phyloP scores from a whole-genome alignment of 2,329 filamentous ascomycete species.

The Diplodia scrobiculata region DNA sequence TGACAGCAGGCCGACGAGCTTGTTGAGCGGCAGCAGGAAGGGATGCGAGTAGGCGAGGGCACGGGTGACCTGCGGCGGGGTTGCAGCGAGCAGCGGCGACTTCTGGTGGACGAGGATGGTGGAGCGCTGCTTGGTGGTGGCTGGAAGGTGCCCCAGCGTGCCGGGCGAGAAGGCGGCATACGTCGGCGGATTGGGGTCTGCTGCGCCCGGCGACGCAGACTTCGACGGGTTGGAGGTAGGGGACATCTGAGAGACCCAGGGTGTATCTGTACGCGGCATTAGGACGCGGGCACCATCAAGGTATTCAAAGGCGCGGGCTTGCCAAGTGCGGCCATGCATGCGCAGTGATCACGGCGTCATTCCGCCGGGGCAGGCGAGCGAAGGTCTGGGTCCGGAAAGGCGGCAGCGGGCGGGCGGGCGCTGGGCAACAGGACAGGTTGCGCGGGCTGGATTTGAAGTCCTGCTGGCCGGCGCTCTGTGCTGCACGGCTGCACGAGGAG shows the following conservation, averaged over 20 bases:
- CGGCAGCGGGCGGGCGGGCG: conserved; percentile 9
- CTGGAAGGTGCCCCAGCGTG: conserved; percentile 68
- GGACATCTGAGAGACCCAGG: conserved; percentile 49
- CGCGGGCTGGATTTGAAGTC: conserved; percentile 8
- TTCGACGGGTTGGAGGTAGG: conserved; percentile 40
- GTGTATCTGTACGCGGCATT: conserved; percentile 39
- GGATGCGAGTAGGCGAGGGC: conserved; percentile 95
- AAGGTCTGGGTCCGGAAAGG: conserved; percentile 3
- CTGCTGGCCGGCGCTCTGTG: conserved; percentile 23
- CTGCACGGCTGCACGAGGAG: conserved; percentile 21
- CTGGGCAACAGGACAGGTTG: conserved; percentile 14
- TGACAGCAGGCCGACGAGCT: conserved; percentile 78
- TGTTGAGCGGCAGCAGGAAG: conserved; percentile 86
- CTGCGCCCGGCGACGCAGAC: conserved; percentile 42
- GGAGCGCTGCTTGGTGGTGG: conserved; percentile 74
- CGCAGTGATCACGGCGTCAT: conserved; percentile 28
- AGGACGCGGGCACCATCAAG: conserved; percentile 24
- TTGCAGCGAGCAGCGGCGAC: conserved; percentile 87
- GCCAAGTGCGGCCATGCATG: conserved; percentile 51
- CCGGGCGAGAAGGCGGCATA: conserved; percentile 87
- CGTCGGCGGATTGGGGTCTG: conserved; percentile 65
- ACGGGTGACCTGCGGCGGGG: conserved; percentile 90
- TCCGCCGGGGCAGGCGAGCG: conserved; percentile 25
- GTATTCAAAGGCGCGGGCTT: conserved; percentile 33
- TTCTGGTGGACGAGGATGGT: conserved; percentile 97